These are phyloP conservation scores for Graphiopsis chlorocephala DNA, from an alignment of 2,329 filamentous ascomycete species.

Conservation along the genomic window DNA sequence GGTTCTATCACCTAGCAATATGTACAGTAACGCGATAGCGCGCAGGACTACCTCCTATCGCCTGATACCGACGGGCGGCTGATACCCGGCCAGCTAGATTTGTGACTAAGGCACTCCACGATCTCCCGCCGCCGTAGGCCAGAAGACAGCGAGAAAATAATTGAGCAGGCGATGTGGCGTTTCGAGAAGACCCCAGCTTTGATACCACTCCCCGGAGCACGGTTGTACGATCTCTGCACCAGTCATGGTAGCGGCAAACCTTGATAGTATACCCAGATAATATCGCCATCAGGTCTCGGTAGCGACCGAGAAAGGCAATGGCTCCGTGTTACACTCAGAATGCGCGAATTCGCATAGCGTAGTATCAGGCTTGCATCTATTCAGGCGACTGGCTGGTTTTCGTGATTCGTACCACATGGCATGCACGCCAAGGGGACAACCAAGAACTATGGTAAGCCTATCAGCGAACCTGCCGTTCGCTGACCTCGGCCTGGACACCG, in stretches of 20 bases:
- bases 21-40: background rate
- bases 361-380: constrained; percentile 1
- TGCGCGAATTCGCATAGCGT: background rate
- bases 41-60: background rate
- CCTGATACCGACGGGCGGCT: background rate
- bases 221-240: constrained; percentile 2
- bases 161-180: constrained; percentile 9
- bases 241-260: constrained; percentile 8
- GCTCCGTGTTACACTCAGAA: constrained; percentile 5
- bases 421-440: constrained; percentile 4
- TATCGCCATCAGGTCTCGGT: background rate
- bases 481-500: background rate
- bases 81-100: background rate
- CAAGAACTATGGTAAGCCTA: constrained; percentile 3
- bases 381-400: background rate
- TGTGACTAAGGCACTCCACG: constrained; percentile 7
- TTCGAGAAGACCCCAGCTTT: constrained; percentile 1
- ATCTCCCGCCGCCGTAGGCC: constrained; percentile 2
- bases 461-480: background rate
- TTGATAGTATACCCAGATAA: constrained; percentile 4
- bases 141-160: background rate
- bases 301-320: background rate
- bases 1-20: background rate
- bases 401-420: background rate
- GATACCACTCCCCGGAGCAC: constrained; percentile 8